A percentile compares a stretch with the other conserved stretches of the same genome.
These are phyloP conservation scores for Tuber melanosporum DNA, from an alignment of 495 filamentous ascomycete genomes.

Conservation along the genomic window DNA sequence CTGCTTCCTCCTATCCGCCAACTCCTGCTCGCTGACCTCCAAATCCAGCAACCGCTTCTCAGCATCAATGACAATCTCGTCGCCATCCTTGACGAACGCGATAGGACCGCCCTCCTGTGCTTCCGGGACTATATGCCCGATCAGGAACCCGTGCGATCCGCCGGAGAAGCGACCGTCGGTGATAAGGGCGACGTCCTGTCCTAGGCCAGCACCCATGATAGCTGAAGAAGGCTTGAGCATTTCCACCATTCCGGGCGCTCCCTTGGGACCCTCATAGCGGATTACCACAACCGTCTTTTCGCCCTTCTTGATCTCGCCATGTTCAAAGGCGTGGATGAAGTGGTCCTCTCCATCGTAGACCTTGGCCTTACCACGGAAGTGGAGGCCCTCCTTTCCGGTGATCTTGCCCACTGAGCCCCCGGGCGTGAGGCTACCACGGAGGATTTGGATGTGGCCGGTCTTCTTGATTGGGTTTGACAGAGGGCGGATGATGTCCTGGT, in stretches of 20 bases:
- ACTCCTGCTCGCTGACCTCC: constrained; percentile 55
- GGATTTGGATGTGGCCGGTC: constrained; percentile 94
- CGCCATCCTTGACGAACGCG: constrained; percentile 61
- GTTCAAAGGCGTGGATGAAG: constrained; percentile 70
- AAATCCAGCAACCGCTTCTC: constrained; percentile 59
- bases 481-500: constrained; percentile 88
- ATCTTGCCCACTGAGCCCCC: constrained; percentile 95
- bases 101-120: constrained; percentile 51
- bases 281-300: constrained; percentile 98
- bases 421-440: constrained; percentile 82
- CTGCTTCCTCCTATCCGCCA: constrained; percentile 57
- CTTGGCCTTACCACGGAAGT: constrained; percentile 78
- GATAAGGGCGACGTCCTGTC: constrained; percentile 72
- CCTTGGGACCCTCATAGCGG: constrained; percentile 84
- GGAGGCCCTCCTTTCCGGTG: constrained; percentile 91
- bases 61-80: constrained; percentile 65
- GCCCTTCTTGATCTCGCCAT: constrained; percentile 82
- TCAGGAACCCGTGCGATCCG: constrained; percentile 71
- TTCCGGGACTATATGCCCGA: constrained; percentile 88
- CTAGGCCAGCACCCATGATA: constrained; percentile 80
- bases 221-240: constrained; percentile 78
- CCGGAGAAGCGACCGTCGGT: constrained; percentile 74
- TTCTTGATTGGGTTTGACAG: constrained; percentile 85
- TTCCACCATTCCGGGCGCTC: constrained; percentile 78
- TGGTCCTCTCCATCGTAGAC: constrained; percentile 80